phyloP scores from a whole-genome alignment of 202 grass and related monocot genomes.

The Brachypodium distachyon region DNA sequence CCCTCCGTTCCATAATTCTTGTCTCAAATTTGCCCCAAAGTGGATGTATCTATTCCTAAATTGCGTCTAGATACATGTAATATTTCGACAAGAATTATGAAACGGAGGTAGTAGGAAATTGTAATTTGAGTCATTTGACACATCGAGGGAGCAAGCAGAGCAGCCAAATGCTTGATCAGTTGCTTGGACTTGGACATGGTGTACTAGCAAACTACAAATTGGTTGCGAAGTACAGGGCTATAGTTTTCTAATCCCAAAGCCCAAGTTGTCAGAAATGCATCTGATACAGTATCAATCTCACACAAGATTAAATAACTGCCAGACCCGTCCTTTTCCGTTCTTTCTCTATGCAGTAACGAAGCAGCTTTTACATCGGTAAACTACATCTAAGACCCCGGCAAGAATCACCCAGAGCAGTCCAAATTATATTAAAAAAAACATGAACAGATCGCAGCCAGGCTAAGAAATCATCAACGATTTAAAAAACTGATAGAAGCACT shows the following conservation, averaged over 20 bases:
- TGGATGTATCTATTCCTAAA: no score
- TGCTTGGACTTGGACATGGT: not conserved
- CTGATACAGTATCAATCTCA: not conserved
- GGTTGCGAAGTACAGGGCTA: not conserved
- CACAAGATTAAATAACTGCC: not conserved
- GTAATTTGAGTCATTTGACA: no score
- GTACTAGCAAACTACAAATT: conserved; percentile 16
- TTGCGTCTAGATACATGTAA: no score
- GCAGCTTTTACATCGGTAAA: not conserved
- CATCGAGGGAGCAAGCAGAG: not conserved
- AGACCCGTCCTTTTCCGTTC: not conserved
- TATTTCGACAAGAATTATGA: no score
- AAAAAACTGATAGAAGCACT: not conserved
- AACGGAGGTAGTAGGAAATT: no score
- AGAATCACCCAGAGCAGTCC: not conserved
- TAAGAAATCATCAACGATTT: not conserved
- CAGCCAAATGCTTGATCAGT: not conserved
- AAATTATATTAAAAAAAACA: not conserved
- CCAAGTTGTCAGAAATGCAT: not conserved
- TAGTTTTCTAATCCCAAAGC: not conserved
- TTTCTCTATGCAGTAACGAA: not conserved
- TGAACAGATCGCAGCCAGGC: not conserved
- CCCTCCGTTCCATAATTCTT: no score
- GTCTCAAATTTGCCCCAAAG: no score
- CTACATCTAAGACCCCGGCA: not conserved